Percentiles rank a stretch among this genome's conserved stretches.
Evolutionary conservation across 768 basidiomycete species (phyloP).

Genomic region (Russula brevipes): DNA sequence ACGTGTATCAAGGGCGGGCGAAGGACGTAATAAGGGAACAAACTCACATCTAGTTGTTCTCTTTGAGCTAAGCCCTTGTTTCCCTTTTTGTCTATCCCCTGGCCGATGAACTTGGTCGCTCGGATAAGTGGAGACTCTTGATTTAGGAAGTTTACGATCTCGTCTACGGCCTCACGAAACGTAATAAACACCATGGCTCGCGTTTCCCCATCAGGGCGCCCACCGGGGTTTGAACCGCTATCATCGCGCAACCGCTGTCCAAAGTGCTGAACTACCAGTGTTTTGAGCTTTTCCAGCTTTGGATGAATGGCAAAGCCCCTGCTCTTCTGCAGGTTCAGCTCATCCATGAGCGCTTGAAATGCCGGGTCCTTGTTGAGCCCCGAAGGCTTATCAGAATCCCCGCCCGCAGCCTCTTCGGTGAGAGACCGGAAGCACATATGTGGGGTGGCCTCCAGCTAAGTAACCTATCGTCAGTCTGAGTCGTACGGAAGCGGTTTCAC

Average conservation of each 20-base stretch:
- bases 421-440: constrained; percentile 71
- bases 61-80: constrained; percentile 87
- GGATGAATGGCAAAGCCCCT: constrained; percentile 69
- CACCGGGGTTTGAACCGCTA: constrained; percentile 15
- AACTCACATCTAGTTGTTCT: constrained; percentile 77
- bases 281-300: constrained; percentile 82
- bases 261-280: constrained; percentile 77
- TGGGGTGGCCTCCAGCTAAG: constrained; percentile 76
- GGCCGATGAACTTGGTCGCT: constrained; percentile 85
- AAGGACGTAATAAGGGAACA: constrained; percentile 7
- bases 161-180: constrained; percentile 86
- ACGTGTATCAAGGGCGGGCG: not conserved
- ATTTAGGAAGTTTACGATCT: constrained; percentile 79
- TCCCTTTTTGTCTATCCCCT: constrained; percentile 78
- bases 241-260: constrained; percentile 40
- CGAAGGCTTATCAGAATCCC: constrained; percentile 37
- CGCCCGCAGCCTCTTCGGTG: constrained; percentile 43
- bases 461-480: constrained; percentile 1
- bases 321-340: constrained; percentile 54
- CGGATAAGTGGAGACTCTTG: constrained; percentile 71
- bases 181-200: constrained; percentile 93
- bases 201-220: constrained; percentile 38
- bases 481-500: constrained; percentile 27
- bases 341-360: constrained; percentile 61
- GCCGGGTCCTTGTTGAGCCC: constrained; percentile 46